Conservation (phyloP, 345 rosid genomes). For the Lepidium aucheri region DNA sequence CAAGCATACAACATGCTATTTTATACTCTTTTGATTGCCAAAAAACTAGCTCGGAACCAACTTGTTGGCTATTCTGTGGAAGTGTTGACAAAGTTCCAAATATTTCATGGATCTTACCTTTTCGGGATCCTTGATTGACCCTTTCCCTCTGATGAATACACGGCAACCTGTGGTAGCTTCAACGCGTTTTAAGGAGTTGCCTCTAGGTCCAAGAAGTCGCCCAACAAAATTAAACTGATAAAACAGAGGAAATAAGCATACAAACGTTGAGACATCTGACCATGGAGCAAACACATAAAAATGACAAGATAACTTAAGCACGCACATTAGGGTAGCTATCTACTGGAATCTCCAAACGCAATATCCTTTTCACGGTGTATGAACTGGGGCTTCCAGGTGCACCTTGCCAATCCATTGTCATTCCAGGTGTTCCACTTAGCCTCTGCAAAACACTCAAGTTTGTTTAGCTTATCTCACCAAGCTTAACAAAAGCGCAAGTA, state of each 20-base stretch:
- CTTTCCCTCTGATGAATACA: constrained; percentile 95
- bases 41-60: not conserved
- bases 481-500: not conserved
- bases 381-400: constrained; percentile 98
- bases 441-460: constrained; percentile 32
- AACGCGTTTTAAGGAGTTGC: constrained; percentile 96
- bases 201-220: constrained; percentile 95
- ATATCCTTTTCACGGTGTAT: constrained; percentile 86
- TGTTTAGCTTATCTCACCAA: not conserved
- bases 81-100: not conserved
- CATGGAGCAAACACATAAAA: not conserved
- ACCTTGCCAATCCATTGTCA: constrained; percentile 99
- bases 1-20: not conserved
- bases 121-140: constrained; percentile 97
- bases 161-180: constrained; percentile 99
- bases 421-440: constrained; percentile 82
- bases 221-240: constrained; percentile 96
- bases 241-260: not conserved
- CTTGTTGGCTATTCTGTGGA: not conserved
- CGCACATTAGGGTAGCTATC: constrained; percentile 46
- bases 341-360: constrained; percentile 98
- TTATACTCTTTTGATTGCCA: not conserved
- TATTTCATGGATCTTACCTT: constrained; percentile 41
- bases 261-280: not conserved
- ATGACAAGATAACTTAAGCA: not conserved